phyloP scores from a whole-genome alignment of 805 yeast genomes.

The Kluyveromyces starmeri region DNA sequence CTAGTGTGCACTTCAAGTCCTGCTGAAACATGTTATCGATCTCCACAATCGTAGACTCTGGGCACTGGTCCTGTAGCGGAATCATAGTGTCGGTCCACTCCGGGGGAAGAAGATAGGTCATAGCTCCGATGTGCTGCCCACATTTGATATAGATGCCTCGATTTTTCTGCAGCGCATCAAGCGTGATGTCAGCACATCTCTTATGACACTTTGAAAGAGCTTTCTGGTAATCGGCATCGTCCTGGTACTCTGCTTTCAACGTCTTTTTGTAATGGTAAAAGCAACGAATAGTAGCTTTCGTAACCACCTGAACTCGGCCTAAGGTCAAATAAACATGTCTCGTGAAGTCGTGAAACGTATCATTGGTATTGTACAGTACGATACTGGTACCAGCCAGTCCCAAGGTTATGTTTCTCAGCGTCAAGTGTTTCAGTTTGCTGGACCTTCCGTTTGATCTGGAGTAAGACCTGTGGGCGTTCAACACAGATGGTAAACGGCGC shows the following conservation, averaged over 20 bases:
- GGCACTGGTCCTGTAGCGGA: constrained; percentile 87
- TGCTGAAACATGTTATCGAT: constrained; percentile 53
- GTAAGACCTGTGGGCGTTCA: neutral
- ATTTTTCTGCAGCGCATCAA: constrained; percentile 68
- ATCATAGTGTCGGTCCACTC: constrained; percentile 97
- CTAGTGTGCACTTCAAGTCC: constrained; percentile 56
- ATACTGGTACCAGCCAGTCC: constrained; percentile 12
- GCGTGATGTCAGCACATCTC: constrained; percentile 69
- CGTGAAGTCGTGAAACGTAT: constrained; percentile 17
- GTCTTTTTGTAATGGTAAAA: constrained; percentile 58
- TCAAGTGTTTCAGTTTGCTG: too few species aligned
- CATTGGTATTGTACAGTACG: constrained; percentile 20
- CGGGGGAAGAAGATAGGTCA: constrained; percentile 80
- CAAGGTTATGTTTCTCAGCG: constrained; percentile 7
- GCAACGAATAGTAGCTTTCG: constrained; percentile 64
- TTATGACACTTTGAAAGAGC: constrained; percentile 63
- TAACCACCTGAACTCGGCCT: constrained; percentile 54
- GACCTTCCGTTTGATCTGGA: too few species aligned
- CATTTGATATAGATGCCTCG: constrained; percentile 92
- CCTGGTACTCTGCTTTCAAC: constrained; percentile 36
- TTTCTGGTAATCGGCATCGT: constrained; percentile 36
- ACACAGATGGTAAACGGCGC: neutral
- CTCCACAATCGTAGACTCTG: constrained; percentile 63
- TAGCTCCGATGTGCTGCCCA: constrained; percentile 90
- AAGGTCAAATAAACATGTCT: constrained; percentile 24